phyloP scores from a whole-genome alignment of 371 early-diverging fungal genomes.

The Mortierella sp. region DNA sequence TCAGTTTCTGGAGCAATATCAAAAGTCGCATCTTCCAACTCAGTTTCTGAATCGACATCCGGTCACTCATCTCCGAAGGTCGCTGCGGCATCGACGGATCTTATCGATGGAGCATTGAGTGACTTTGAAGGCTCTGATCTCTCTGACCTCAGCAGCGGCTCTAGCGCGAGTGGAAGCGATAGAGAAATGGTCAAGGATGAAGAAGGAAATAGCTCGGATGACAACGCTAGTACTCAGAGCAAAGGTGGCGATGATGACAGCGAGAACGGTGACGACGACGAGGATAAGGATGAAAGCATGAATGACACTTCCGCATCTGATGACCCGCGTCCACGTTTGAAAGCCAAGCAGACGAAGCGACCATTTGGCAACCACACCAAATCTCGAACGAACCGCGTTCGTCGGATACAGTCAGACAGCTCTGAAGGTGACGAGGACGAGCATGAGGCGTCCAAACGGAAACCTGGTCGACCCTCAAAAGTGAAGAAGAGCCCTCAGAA shows the following conservation, averaged over 20 bases:
- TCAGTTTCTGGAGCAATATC: not conserved
- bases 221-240: slow-evolving; percentile 9
- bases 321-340: slow-evolving; percentile 21
- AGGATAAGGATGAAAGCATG: slow-evolving; percentile 12
- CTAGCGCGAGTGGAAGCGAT: slow-evolving; percentile 39
- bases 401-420: slow-evolving; percentile 38
- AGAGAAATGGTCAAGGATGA: slow-evolving; percentile 11
- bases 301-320: slow-evolving; percentile 23
- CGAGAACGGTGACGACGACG: slow-evolving; percentile 18
- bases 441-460: slow-evolving; percentile 7
- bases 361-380: not conserved
- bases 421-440: slow-evolving; percentile 27
- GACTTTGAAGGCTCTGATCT: slow-evolving; percentile 47
- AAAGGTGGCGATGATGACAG: slow-evolving; percentile 17
- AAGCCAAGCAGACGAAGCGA: slow-evolving; percentile 9
- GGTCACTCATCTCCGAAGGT: not conserved
- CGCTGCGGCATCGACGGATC: slow-evolving; percentile 6
- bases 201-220: slow-evolving; percentile 17
- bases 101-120: slow-evolving; percentile 36
- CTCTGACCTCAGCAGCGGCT: slow-evolving; percentile 44
- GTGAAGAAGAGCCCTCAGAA: slow-evolving; percentile 9
- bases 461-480: slow-evolving; percentile 40
- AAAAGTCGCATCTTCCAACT: not conserved
- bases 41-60: not conserved
- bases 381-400: slow-evolving; percentile 13